Evolutionary conservation across 2,329 filamentous ascomycete genomes (phyloP).

Genomic region (Fusarium pseudograminearum): DNA sequence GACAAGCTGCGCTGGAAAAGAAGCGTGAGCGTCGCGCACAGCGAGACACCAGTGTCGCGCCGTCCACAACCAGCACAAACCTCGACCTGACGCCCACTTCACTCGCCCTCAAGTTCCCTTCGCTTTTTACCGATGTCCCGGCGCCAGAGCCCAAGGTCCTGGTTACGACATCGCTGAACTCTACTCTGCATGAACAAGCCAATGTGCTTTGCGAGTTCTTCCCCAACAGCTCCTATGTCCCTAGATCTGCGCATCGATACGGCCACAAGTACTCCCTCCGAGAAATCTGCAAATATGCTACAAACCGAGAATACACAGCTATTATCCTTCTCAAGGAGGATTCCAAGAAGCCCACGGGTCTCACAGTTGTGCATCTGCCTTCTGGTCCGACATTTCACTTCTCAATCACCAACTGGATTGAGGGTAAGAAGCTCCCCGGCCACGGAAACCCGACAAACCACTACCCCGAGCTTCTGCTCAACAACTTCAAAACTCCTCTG

Average conservation of each 20-base stretch:
- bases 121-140: slow-evolving; percentile 70
- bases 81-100: slow-evolving; percentile 72
- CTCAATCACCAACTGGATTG: slow-evolving; percentile 88
- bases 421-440: slow-evolving; percentile 86
- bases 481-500: slow-evolving; percentile 93
- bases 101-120: slow-evolving; percentile 71
- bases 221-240: slow-evolving; percentile 89
- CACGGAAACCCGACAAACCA: slow-evolving; percentile 91
- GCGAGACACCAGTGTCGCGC: slow-evolving; percentile 64
- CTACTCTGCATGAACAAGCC: slow-evolving; percentile 86
- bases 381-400: slow-evolving; percentile 93
- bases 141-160: slow-evolving; percentile 83
- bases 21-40: slow-evolving; percentile 60
- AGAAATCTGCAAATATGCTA: slow-evolving; percentile 89
- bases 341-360: slow-evolving; percentile 82
- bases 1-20: slow-evolving; percentile 56
- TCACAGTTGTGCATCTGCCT: slow-evolving; percentile 88
- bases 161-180: slow-evolving; percentile 90
- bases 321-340: slow-evolving; percentile 91
- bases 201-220: slow-evolving; percentile 83
- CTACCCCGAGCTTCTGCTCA: slow-evolving; percentile 89
- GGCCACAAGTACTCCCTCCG: slow-evolving; percentile 91
- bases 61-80: slow-evolving; percentile 72
- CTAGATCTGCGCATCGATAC: slow-evolving; percentile 84
- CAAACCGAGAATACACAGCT: slow-evolving; percentile 84